Evolutionary conservation across 805 yeast species (phyloP), one percentile per base, ranked within the genome.

Genomic region (Jamesozyma hellenica): DNA sequence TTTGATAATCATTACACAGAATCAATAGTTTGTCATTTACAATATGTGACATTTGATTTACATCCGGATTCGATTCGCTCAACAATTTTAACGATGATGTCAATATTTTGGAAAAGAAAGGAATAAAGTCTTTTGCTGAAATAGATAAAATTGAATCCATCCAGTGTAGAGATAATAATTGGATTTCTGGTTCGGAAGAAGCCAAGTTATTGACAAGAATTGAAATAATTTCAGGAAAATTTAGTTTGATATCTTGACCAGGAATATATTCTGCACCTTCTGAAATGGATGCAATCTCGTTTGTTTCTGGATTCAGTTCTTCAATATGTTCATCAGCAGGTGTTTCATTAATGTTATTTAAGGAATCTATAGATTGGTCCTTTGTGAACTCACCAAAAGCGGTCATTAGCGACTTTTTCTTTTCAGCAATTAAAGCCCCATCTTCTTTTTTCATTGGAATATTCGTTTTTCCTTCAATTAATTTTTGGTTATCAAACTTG

Each of bases 161-260:
- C 98, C 98, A 92, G 35, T 77, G 75, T 36, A 90, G 65, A 0
- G 85, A 85, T 3, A 82, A 83, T 26, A 79, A 60, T 57, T 85
- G 94, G 34, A 88, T 82, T 49, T 84, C 84, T 33, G 73, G 75
- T 44, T 78, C 86, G 1, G 82, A 70, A 2, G 79, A 75, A 45
- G 83, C 84, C 38, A 92, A 66, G 45, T 85, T 84, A 2, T 86
- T 75, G n/a, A 90, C 74, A 36, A 92, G 60, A 31, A 90, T 85
- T 36, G 80, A 85, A 28, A 87, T 79, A 33, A 90, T 79, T 47
- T 77, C 80, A 4, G 90, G 76, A 51, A 77, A 84, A 61, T 87
- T 90, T 26, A 90, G 69, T 42, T 73, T 76, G 16, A 87, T 77
- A 55, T 88, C 95, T 57, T 87, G 96, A 3, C 87, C 85, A 1